Base-by-base conservation (phyloP, 1,284 basidiomycete genomes). In the Pseudomicrostroma phylloplanum region DNA sequence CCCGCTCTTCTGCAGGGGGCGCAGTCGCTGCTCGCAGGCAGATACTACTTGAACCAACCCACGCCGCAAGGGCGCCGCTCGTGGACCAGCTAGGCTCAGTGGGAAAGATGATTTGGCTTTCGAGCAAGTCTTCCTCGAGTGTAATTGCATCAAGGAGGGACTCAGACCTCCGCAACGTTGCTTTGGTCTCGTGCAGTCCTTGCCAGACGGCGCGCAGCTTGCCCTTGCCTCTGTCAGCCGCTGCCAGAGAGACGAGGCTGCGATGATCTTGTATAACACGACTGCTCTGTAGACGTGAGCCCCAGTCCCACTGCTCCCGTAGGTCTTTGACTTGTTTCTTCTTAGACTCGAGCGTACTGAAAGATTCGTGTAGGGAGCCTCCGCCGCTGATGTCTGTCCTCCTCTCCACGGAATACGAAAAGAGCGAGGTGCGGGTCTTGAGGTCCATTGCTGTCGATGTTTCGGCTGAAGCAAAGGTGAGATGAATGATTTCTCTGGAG, bases 251-350 rank as follows among this genome's bases (percentile, higher is more conserved):
- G 43, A 48, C 43, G 43, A 48, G 17, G 12, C 17, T 13, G 21
- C 43, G 43, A 12, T 17, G 17, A 13, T 48, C 17, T 48, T n/a
- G 43, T 3, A 21, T 48, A 12, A 36, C 4, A 36, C 21, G 43
- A n/a, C 17, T 48, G 43, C 12, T 21, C 21, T 21, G 43, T n/a
- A 48, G 43, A n/a, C 6, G 15, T 6, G 43, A 17, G 12, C 4
- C 43, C 43, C 43, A 48, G 21, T 48, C 43, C 17, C 4, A 6
- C 21, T 48, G 43, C 43, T 17, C 21, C 17, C 17, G 43, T 25
- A 54, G 21, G 7, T 54, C 51, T 8, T 13, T 54, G 51, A 54
- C 21, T 7, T 26, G n/a, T 15, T 54, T 54, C 51, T 54, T 54
- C 8, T 19, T 19, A 2, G 51, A 54, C 51, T 54, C 51, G 51